Base-by-base conservation (phyloP, 441 rosid genomes). In the Mallotus japonicus region DNA sequence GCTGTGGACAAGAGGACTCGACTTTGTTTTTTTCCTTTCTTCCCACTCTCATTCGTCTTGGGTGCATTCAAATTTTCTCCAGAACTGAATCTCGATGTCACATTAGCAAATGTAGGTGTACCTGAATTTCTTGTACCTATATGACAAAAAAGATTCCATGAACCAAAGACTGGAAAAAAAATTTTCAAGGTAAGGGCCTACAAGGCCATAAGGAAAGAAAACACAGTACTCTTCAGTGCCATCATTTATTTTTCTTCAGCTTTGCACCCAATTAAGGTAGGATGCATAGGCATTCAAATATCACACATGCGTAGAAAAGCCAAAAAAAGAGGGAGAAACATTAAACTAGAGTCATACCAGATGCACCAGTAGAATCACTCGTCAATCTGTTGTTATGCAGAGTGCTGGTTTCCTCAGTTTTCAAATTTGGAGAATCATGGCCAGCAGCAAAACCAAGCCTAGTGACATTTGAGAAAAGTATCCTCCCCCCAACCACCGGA, bases 391-490 rank as follows among this genome's bases (percentile, higher is more conserved):
- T 74, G 71, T 74, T 69, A 65, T 70, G 81, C 32, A 63, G 67
- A 58, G 78, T 51, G 72, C 44, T 80, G 37, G 81, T 79, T 71
- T 85, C 89, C 81, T 83, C 97, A 34, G 68, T 82, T 73, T 84
- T 91, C 85, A 95, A 68, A 69, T 87, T 83, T 1, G 98, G 98
- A 62, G 98, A 95, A 82, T 87, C 95, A 53, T 85, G 90, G 5
- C 82, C 97, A 53, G 98, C 99, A 60, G 98, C 99, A 66, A 87
- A 95, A 79, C 99, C 98, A 16, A 92, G 92, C 83, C 90, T 88
- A 16, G 99, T 83, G 17, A 95, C 98, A 24, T 81, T 88, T 54
- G 98, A 91, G 86, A 92, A 95, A 69, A 91, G 86, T 71, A 81
- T 80, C 84, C 90, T 90, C 83, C 85, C 95, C 64, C 89, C 85